A percentile compares a stretch with the other conserved stretches of the same genome.
Conservation (phyloP, 2,329 filamentous ascomycete genomes). For the Aspergillus tamarii region DNA sequence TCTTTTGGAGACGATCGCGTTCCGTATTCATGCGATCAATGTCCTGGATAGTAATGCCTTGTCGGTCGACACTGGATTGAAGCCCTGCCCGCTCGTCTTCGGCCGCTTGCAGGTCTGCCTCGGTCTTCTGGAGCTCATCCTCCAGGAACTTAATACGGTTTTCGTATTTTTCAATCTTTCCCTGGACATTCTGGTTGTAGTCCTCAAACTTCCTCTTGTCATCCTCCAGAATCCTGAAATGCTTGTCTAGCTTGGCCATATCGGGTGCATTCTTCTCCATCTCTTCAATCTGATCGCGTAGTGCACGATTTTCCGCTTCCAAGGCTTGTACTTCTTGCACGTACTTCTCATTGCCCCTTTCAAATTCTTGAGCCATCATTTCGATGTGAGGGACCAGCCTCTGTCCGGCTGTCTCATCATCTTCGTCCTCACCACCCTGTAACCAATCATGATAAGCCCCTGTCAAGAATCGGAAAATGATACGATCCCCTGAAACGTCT, state of each 20-base stretch:
- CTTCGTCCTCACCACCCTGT: conserved; percentile 84
- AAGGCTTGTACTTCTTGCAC: conserved; percentile 80
- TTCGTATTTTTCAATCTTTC: conserved; percentile 87
- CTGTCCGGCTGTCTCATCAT: conserved; percentile 79
- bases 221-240: conserved; percentile 91
- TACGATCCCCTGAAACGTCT: conserved; percentile 85
- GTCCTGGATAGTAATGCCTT: conserved; percentile 95
- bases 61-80: conserved; percentile 84
- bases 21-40: conserved; percentile 99
- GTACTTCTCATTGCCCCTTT: conserved; percentile 81
- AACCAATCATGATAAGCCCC: conserved; percentile 93
- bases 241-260: conserved; percentile 79
- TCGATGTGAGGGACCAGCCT: conserved; percentile 82
- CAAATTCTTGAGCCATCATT: conserved; percentile 85
- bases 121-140: conserved; percentile 79
- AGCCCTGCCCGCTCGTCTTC: conserved; percentile 80
- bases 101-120: conserved; percentile 73
- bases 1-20: conserved; percentile 87
- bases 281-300: conserved; percentile 85
- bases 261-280: conserved; percentile 85
- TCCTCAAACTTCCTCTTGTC: conserved; percentile 94
- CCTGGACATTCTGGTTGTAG: conserved; percentile 83
- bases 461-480: conserved; percentile 91
- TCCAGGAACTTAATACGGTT: conserved; percentile 79
- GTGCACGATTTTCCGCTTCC: conserved; percentile 79